phyloP scores from a whole-genome alignment of 306 rosid species.

The Malus sieversii region DNA sequence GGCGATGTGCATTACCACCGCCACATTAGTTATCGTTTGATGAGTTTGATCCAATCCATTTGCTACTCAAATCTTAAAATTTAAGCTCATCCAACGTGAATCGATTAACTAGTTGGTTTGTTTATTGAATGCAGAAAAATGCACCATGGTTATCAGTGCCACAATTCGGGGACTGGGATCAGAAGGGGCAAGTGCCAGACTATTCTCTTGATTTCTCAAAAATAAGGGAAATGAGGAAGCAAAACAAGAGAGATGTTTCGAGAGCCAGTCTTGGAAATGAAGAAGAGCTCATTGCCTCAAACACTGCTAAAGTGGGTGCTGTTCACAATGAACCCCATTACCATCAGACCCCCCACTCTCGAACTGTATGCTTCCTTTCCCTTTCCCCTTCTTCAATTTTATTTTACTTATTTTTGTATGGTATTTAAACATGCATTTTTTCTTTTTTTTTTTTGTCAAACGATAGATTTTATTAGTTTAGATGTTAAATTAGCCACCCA shows the following conservation, averaged over 20 bases:
- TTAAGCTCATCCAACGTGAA: not conserved
- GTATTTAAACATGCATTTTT: not conserved
- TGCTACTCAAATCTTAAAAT: not conserved
- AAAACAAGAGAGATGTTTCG: slow-evolving; percentile 75
- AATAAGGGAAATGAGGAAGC: slow-evolving; percentile 90
- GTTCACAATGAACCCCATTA: slow-evolving; percentile 42
- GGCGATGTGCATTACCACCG: not conserved
- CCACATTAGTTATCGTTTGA: not conserved
- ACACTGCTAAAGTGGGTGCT: slow-evolving; percentile 29
- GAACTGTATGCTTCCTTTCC: slow-evolving; percentile 66
- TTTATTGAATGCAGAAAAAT: slow-evolving; percentile 41
- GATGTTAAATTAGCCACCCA: no score
- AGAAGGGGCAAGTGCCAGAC: slow-evolving; percentile 79
- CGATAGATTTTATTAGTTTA: no score
- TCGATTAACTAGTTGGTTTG: not conserved
- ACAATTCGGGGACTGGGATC: slow-evolving; percentile 98
- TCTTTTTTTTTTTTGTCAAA: no score
- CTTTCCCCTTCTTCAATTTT: not conserved
- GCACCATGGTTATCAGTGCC: slow-evolving; percentile 89
- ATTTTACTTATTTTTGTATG: not conserved
- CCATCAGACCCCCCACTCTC: slow-evolving; percentile 56
- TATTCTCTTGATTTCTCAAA: slow-evolving; percentile 94
- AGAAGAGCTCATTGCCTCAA: slow-evolving; percentile 64
- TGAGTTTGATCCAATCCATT: not conserved
- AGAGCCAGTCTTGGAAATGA: slow-evolving; percentile 95